These are phyloP conservation scores for Warburgia ugandensis DNA, from an alignment of 164 flowering plant genomes.

Conservation along the genomic window DNA sequence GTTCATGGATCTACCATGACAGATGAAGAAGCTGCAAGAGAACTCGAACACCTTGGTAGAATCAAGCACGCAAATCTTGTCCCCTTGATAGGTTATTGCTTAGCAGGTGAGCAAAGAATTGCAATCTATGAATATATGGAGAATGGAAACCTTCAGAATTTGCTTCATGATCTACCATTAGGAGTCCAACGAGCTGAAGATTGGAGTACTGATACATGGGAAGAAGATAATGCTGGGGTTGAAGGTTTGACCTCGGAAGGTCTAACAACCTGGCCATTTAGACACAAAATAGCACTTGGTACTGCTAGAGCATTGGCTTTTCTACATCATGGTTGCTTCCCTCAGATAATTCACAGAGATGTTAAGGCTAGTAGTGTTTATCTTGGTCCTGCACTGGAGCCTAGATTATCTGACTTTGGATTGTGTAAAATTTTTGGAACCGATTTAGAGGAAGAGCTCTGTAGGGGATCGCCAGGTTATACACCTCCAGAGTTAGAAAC, in stretches of 20 bases:
- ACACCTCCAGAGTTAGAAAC: slow-evolving; percentile 51
- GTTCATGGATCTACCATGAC: slow-evolving; percentile 70
- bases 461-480: slow-evolving; percentile 54
- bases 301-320: slow-evolving; percentile 82
- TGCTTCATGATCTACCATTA: slow-evolving; percentile 73
- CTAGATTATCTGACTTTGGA: slow-evolving; percentile 81
- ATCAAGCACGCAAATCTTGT: slow-evolving; percentile 85
- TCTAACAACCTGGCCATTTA: slow-evolving; percentile 59
- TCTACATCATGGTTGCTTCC: slow-evolving; percentile 86
- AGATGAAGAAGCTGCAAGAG: slow-evolving; percentile 74
- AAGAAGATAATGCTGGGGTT: slow-evolving; percentile 46
- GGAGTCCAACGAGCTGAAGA: slow-evolving; percentile 53
- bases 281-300: slow-evolving; percentile 76
- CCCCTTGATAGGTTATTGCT: slow-evolving; percentile 75
- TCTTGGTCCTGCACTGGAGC: slow-evolving; percentile 60
- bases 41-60: slow-evolving; percentile 68
- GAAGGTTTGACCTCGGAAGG: slow-evolving; percentile 43
- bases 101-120: slow-evolving; percentile 81
- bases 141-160: slow-evolving; percentile 72
- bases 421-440: slow-evolving; percentile 56
- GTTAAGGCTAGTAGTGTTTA: slow-evolving; percentile 78
- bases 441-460: slow-evolving; percentile 36
- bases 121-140: slow-evolving; percentile 88
- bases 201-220: slow-evolving; percentile 88
- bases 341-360: slow-evolving; percentile 69